A percentile compares a stretch with the other conserved stretches of the same genome.
These are phyloP conservation scores for Akebia trifoliata DNA, from an alignment of 164 flowering plant genomes.

Conservation along the genomic window DNA sequence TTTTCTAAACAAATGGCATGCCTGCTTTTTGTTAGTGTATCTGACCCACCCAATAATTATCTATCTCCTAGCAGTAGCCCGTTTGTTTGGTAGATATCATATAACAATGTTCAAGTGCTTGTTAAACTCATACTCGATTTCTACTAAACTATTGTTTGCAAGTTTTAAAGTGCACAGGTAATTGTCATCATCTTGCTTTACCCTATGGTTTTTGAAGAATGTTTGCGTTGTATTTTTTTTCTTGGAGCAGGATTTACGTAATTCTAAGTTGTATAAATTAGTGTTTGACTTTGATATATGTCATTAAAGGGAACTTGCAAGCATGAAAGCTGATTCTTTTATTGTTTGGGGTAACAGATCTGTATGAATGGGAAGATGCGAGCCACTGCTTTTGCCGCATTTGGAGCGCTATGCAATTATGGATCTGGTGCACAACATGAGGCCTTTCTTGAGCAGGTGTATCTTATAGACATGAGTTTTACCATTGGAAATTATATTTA, in stretches of 20 bases:
- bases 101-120: no score
- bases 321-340: neutral
- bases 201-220: neutral
- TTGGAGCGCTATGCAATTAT: slow-evolving; percentile 72
- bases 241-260: no score
- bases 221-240: neutral
- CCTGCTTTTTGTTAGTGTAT: no score
- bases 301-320: neutral
- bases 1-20: no score
- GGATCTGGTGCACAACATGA: slow-evolving; percentile 59
- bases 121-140: no score
- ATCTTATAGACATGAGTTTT: neutral
- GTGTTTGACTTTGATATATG: neutral
- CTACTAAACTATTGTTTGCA: no score
- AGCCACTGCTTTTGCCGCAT: slow-evolving; percentile 83
- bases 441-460: slow-evolving; percentile 90
- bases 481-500: no score
- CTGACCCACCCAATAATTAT: no score
- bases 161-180: no score
- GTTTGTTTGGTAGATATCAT: no score
- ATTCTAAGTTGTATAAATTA: neutral
- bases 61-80: no score
- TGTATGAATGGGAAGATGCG: slow-evolving; percentile 66
- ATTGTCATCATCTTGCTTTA: no score
- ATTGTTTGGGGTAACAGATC: slow-evolving; percentile 33